A percentile compares a stretch with the other conserved stretches of the same genome.
These are phyloP conservation scores for Acanthochlamys bracteata DNA, from an alignment of 106 monocot genomes.

Conservation along the genomic window DNA sequence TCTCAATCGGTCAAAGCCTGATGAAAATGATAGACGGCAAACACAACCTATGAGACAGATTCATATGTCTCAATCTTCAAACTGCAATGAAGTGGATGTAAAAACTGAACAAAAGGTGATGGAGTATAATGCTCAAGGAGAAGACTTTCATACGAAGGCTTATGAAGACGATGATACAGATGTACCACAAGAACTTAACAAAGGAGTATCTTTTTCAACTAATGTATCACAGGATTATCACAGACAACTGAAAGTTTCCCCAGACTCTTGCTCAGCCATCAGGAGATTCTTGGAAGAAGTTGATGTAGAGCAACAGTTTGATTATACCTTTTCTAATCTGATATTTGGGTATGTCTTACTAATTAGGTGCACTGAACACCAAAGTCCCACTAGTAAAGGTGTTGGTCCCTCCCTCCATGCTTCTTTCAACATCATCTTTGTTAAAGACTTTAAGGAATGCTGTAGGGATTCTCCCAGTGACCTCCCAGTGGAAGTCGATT, in stretches of 20 bases:
- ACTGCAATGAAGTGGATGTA: background rate
- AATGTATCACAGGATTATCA: background rate
- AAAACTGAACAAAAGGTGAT: background rate
- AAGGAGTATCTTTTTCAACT: background rate
- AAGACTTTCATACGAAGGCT: no score
- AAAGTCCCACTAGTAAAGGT: no score
- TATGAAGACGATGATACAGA: background rate
- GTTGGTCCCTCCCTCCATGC: no score
- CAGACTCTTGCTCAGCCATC: background rate
- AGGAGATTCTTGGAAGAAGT: background rate
- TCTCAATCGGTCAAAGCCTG: constrained; percentile 1
- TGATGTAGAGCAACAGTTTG: background rate
- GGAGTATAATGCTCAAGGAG: background rate
- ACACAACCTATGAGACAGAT: background rate
- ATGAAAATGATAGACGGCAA: background rate
- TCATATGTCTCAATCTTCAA: constrained; percentile 2
- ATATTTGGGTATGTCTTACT: background rate
- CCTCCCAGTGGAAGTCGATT: no score
- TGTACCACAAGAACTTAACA: background rate
- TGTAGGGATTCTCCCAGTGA: no score
- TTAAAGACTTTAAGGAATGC: background rate
- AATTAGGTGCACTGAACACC: background rate
- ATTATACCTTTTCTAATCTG: background rate
- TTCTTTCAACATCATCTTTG: background rate
- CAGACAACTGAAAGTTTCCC: background rate